Base-by-base conservation (phyloP, 129 eudicot genomes). In the Saposhnikovia divaricata region DNA sequence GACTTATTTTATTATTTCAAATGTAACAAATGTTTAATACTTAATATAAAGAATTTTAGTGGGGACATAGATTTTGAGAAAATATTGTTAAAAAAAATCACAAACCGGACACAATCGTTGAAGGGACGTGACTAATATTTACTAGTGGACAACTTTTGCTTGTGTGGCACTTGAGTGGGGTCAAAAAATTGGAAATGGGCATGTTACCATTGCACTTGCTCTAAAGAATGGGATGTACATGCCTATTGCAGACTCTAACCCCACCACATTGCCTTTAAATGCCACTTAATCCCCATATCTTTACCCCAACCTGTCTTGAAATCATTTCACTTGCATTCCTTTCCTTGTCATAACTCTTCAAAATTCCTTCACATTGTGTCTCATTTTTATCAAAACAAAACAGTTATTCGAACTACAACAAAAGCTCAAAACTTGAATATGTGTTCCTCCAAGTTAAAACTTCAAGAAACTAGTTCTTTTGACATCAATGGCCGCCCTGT, bases 381-480 rank as follows among this genome's bases (percentile, higher is more conserved):
- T 31, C 34, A 46, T 69, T 38, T 40, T 5, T 42, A 6, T 53
- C 73, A 4, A 27, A 23, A 25, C 43, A 61, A 25, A 43, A 65
- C 81, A 45, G 27, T 25, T 50, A 74, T 45, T 74, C 45, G 57
- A n/a, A 74, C 77, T 68, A 28, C 40, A 37, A 71, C n/a, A 71
- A 39, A 38, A n/a, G 12, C 57, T 72, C 38, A 0, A 72, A 34
- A 46, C 38, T 15, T 11, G 18, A 75, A 15, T 25, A 92, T 89
- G 97, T 91, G 93, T 86, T 81, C 90, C 65, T 88, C 93, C 39
- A 85, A 85, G 84, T 61, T 90, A 73, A 91, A 86, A 81, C 57
- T 77, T 21, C 86, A 83, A 77, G 81, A 79, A 37, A 74, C 57
- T 27, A 50, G 38, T 51, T 53, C 81, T 19, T 42, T 51, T n/a